Base-by-base conservation (phyloP, 2,329 filamentous ascomycete species). In the Pseudodiploospora longispora region DNA sequence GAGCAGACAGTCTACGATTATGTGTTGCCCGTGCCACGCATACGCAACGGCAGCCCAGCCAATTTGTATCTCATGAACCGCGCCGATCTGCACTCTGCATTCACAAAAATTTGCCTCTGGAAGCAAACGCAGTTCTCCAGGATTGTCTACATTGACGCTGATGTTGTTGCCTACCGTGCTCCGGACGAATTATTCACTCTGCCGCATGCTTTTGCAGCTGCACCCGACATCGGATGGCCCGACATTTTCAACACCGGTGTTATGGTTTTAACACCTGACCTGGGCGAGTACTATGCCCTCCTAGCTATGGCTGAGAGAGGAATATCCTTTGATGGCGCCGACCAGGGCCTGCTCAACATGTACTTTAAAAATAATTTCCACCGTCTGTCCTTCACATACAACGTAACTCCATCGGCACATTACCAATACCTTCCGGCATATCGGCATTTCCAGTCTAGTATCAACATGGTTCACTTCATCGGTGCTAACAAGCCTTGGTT, bases 401-500 rank as follows among this genome's bases (percentile, higher is more conserved):
- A 98, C 63, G 93, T 93, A 64, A 98, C 93, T 0, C 93, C 93
- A 1, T 96, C 87, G 50, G 90, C 85, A 27, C 89, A 95, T 63
- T 98, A 98, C 69, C 93, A 98, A 68, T 98, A 97, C 66, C 76
- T 96, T 44, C 93, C 93, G 9, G 93, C 93, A 42, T 98, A 95
- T 66, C 80, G 82, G 52, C 88, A 97, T 71, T 95, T 94, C 64
- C 87, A 94, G 66, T 85, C 85, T 39, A 85, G 80, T 55, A 95
- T 98, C 57, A 90, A 77, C 59, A 78, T 94, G 70, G 83, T 95
- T 28, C 93, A 98, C 67, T 98, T 96, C 65, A 97, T 98, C 57
- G 93, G 93, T 36, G 68, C 82, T 47, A 76, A 87, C 44, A 98
- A 98, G 69, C 93, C 93, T 0, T 98, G 93, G 93, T 75, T 76